Conservation (phyloP, 179 eudicot genomes). For the Carnegiea gigantea region DNA sequence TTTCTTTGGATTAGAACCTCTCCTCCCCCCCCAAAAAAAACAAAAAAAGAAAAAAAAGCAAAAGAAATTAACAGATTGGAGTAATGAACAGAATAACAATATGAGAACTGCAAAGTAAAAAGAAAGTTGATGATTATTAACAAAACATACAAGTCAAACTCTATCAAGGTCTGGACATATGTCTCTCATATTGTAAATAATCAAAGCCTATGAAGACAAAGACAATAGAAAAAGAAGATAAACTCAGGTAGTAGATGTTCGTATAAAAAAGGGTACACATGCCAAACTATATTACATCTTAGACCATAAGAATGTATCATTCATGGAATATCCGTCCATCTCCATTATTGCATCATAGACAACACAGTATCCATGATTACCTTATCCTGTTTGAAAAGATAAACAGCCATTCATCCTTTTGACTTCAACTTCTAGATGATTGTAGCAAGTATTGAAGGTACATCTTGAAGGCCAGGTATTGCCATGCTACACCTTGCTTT, state of each 20-base stretch:
- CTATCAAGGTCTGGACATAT: background rate
- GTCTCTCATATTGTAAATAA: background rate
- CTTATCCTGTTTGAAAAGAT: too few species aligned
- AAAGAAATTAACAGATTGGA: background rate
- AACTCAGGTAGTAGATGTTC: background rate
- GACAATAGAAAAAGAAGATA: background rate
- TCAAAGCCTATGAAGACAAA: background rate
- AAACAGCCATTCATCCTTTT: too few species aligned
- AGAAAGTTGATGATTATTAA: too few species aligned
- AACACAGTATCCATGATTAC: too few species aligned
- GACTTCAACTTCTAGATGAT: too few species aligned
- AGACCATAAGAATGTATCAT: conserved; percentile 1
- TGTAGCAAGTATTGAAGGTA: conserved; percentile 5
- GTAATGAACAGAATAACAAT: background rate
- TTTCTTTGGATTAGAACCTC: too few species aligned
- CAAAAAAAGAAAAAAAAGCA: background rate
- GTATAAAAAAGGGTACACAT: background rate
- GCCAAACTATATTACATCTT: background rate
- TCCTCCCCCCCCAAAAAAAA: background rate
- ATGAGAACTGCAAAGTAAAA: background rate
- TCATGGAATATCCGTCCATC: too few species aligned
- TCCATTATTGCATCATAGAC: too few species aligned
- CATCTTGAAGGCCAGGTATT: background rate
- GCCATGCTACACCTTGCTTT: conserved; percentile 51
- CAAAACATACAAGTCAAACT: background rate